Evolutionary conservation across 2,329 filamentous ascomycete species (phyloP).

Genomic region (Fusarium incarnatum): DNA sequence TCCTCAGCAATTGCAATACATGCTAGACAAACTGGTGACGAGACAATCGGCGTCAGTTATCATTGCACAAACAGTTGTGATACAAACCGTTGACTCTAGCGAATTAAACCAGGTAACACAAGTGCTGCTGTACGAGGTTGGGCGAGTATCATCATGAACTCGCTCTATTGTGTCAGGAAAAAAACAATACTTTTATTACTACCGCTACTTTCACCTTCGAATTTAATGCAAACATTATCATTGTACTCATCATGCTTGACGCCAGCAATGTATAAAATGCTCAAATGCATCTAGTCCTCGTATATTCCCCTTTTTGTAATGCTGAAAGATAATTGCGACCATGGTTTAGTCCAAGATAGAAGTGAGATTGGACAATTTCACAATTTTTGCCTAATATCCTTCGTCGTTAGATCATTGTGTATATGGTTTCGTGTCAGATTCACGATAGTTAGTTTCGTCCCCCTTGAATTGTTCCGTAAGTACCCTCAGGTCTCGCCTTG

Average conservation of each 20-base stretch:
- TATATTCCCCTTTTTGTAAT: not conserved
- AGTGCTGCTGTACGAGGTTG: not conserved
- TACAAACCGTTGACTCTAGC: not conserved
- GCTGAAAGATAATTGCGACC: not conserved
- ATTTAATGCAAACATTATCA: not conserved
- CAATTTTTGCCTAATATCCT: not conserved
- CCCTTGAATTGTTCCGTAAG: conserved; percentile 43
- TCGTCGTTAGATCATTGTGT: no score
- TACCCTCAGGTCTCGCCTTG: conserved; percentile 11
- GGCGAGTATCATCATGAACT: not conserved
- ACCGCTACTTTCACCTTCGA: not conserved
- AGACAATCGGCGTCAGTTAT: not conserved
- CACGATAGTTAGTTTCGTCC: no score
- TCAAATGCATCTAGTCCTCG: not conserved
- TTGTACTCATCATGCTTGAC: not conserved
- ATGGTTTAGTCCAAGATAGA: not conserved
- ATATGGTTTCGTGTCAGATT: no score
- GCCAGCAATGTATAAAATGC: not conserved
- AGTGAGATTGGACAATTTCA: not conserved
- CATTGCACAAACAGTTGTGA: not conserved
- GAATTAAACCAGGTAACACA: not conserved
- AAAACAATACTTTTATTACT: not conserved
- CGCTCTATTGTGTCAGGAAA: not conserved
- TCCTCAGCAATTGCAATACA: not conserved
- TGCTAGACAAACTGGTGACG: not conserved